Evolutionary conservation across 306 rosid genomes (phyloP).

Genomic region (Rubus idaeus): DNA sequence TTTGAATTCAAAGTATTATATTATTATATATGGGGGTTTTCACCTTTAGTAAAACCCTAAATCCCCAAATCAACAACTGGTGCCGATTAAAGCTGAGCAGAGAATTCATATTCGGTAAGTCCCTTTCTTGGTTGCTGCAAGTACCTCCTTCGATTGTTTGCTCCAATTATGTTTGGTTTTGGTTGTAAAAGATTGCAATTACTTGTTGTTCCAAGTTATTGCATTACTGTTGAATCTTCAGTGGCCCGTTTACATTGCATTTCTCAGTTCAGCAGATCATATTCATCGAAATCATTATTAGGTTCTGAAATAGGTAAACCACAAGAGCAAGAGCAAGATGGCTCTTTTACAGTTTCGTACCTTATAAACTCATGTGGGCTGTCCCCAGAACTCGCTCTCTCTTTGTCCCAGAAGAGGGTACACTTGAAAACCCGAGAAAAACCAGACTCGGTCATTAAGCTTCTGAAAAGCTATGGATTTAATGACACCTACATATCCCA

Average conservation of each 20-base stretch:
- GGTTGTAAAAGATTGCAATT: not conserved
- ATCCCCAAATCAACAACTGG: not conserved
- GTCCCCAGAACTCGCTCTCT: not conserved
- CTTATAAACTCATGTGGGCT: not conserved
- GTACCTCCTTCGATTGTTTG: not conserved
- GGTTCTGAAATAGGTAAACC: not conserved
- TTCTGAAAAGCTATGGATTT: not conserved
- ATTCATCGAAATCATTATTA: not conserved
- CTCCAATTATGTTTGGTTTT: constrained; percentile 2
- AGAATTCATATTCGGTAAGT: not conserved
- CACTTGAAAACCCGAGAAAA: not conserved
- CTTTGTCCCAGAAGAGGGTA: not conserved
- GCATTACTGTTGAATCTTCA: not conserved
- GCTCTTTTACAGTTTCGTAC: not conserved
- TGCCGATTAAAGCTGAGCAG: not conserved
- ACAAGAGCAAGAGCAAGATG: not conserved
- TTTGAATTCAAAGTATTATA: too few relatives aligned
- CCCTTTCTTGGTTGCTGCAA: not conserved
- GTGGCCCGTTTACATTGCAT: not conserved
- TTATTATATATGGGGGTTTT: too few relatives aligned
- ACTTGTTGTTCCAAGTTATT: not conserved
- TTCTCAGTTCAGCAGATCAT: not conserved
- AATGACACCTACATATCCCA: not conserved
- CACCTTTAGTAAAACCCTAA: not conserved
- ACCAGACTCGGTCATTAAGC: not conserved